Percentiles rank a stretch among this genome's conserved stretches.
phyloP scores from a whole-genome alignment of 306 rosid species.

The Malus domestica region ASM211411v1 NC_041804.1:19965501-19966000 shows the following conservation, averaged over 20 bases:
- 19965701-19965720: background rate
- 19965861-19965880: background rate
- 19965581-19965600: background rate
- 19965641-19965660: background rate
- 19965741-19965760: background rate
- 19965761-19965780: background rate
- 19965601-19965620: background rate
- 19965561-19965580: background rate
- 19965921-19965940: background rate
- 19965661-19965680: background rate
- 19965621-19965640: background rate
- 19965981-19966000: slow-evolving; percentile 23
- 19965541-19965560: background rate
- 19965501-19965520: background rate
- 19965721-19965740: background rate
- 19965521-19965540: background rate
- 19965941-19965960: background rate
- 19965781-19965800: background rate
- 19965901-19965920: background rate
- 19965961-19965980: slow-evolving; percentile 2
- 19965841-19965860: background rate
- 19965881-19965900: background rate
- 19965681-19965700: background rate
- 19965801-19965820: too few species aligned
- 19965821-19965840: too few species aligned